These are phyloP conservation scores for Pseudogymnoascus destructans DNA, from an alignment of 2,329 filamentous ascomycete species.

Conservation along the genomic window DNA sequence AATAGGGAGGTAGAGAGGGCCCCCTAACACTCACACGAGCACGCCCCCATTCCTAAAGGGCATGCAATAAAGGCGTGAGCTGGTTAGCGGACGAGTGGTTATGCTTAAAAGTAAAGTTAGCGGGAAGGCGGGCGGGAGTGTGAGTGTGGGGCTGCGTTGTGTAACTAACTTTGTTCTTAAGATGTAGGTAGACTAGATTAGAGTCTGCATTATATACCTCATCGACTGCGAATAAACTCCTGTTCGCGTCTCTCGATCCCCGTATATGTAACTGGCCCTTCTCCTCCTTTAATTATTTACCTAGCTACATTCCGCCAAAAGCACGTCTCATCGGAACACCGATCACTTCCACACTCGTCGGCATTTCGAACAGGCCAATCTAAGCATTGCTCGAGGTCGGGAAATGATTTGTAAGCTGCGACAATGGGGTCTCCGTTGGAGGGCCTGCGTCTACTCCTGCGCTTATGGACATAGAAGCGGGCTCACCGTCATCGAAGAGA, in stretches of 20 bases:
- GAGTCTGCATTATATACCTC: too few relatives aligned
- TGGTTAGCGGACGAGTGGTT: background rate
- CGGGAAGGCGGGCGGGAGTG: background rate
- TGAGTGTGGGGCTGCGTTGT: background rate
- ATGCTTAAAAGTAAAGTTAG: background rate
- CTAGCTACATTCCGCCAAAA: too few relatives aligned
- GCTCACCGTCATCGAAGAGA: constrained; percentile 12
- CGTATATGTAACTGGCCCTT: too few relatives aligned
- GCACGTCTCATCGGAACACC: background rate
- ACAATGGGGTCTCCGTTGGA: background rate
- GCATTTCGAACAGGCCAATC: background rate
- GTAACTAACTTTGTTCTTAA: background rate
- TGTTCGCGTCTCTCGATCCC: too few relatives aligned
- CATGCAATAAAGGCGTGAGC: background rate
- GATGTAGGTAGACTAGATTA: background rate
- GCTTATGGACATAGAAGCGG: background rate
- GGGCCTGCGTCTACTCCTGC: background rate
- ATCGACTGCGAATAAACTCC: too few relatives aligned
- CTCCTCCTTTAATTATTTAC: too few relatives aligned
- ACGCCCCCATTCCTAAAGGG: background rate
- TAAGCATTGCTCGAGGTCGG: background rate
- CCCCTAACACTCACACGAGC: background rate
- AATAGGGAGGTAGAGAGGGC: too few relatives aligned
- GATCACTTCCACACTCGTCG: background rate
- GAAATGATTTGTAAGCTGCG: background rate